Conservation (phyloP, 495 filamentous ascomycete species). For the Pyrenula aspistea region DNA sequence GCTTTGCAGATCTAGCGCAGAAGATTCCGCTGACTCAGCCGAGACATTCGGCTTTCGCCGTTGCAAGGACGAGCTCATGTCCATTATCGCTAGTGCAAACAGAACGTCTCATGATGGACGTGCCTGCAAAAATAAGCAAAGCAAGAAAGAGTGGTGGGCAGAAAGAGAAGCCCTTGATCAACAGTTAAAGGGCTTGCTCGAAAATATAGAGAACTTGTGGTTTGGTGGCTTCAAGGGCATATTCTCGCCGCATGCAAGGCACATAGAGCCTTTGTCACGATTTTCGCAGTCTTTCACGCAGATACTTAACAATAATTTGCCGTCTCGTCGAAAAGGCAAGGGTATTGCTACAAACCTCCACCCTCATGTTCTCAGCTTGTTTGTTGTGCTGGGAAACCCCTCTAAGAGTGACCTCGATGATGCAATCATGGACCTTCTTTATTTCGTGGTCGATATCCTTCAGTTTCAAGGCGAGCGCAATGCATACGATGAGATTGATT, state of each 20-base stretch:
- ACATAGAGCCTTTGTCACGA: conserved; percentile 47
- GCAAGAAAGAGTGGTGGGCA: conserved; percentile 78
- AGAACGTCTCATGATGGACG: conserved; percentile 65
- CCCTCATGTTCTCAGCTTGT: conserved; percentile 69
- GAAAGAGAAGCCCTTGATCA: conserved; percentile 67
- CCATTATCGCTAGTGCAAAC: conserved; percentile 72
- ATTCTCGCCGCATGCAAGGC: conserved; percentile 58
- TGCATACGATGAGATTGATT: conserved; percentile 95
- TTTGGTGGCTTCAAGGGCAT: conserved; percentile 87
- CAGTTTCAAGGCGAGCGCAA: conserved; percentile 95
- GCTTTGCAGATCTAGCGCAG: conserved; percentile 63
- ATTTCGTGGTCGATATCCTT: conserved; percentile 91
- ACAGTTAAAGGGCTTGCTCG: conserved; percentile 63
- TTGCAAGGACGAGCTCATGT: conserved; percentile 63
- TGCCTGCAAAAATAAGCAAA: conserved; percentile 42
- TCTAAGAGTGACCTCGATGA: conserved; percentile 70
- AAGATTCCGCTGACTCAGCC: conserved; percentile 60
- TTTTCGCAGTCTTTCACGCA: conserved; percentile 68
- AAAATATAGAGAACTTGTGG: conserved; percentile 85
- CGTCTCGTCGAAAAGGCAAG: conserved; percentile 59
- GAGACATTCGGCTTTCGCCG: conserved; percentile 74
- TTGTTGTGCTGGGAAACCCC: conserved; percentile 71
- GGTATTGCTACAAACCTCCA: conserved; percentile 51
- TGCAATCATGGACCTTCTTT: conserved; percentile 74
- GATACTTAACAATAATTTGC: conserved; percentile 79